A percentile compares a stretch with the other conserved stretches of the same genome.
phyloP scores from a whole-genome alignment of 768 basidiomycete genomes.

The Termitomyces sp. region DNA sequence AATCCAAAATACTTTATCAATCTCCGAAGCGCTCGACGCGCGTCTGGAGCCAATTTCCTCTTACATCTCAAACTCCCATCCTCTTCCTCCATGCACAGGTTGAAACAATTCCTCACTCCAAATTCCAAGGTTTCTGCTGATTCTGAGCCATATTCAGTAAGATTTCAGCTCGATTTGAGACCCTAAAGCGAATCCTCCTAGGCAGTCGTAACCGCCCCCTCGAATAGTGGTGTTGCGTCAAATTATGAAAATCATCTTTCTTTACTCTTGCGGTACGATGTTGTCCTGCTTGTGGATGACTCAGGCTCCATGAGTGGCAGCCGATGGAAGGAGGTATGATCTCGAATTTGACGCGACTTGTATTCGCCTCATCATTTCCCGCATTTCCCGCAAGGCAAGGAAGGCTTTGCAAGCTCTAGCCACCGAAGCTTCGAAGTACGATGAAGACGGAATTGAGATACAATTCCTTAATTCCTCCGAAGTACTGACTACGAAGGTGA shows the following conservation, averaged over 20 bases:
- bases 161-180: background rate
- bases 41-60: background rate
- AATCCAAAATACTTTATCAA: no score
- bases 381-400: conserved; percentile 29
- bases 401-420: conserved; percentile 39
- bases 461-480: conserved; percentile 42
- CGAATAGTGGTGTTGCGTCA: background rate
- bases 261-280: conserved; percentile 35
- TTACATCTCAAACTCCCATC: background rate
- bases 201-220: background rate
- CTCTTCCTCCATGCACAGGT: background rate
- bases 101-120: background rate
- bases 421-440: conserved; percentile 35
- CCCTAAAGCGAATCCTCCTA: background rate
- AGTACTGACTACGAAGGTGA: background rate
- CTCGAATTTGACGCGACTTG: background rate
- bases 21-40: no score
- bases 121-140: background rate
- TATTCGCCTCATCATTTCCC: background rate
- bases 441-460: conserved; percentile 49
- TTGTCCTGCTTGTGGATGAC: conserved; percentile 49
- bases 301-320: conserved; percentile 44
- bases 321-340: conserved; percentile 39
- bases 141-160: background rate
- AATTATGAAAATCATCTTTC: conserved; percentile 1